Evolutionary conservation across 2,329 filamentous ascomycete genomes (phyloP), one percentile per base, ranked within the genome.

Genomic region (Myriosclerotinia duriaeana): DNA sequence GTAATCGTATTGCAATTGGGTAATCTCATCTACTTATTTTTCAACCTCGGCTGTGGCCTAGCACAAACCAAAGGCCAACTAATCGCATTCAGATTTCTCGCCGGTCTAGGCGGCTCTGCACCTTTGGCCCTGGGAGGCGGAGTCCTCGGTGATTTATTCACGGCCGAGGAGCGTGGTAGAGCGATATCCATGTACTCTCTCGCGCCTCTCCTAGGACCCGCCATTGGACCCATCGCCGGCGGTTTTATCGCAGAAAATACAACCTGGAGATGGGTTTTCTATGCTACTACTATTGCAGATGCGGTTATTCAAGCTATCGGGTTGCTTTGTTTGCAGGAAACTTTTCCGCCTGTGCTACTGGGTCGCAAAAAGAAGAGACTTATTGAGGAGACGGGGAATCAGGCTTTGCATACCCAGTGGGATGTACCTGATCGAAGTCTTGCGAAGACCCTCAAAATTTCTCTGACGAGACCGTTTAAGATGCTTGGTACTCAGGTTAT

Each of bases 261-360:
- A 38, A 81, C 81, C 2, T 86, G 84, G 84, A 74, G 83, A 52
- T 86, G 84, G 84, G 77, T 81, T 1, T 83, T 84, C 64, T 84
- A 81, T 78, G 75, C 82, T 8, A 77, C 83, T 8, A 77, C 80
- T 11, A 83, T 83, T 46, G 74, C 78, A 60, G 80, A 79, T 36
- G 73, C 71, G 38, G 73, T 80, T 17, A 75, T 78, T 6, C 72
- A 80, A 82, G 78, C 71, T 78, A 79, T 22, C 74, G 83, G 68
- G 50, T 56, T 82, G 11, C 53, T 80, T 62, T 77, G 80, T 42
- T 76, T 80, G 0, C 76, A 78, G 64, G 84, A 86, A 75, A 83
- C 82, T 0, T 85, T 83, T 53, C 78, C 81, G 1, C 81, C 82
- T 0, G 77, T 81, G 0, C 72, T 86, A 3, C 77, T 86, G 0